phyloP scores from a whole-genome alignment of 192 early-diverging fungal species.

The Entrophospora sp. region DNA sequence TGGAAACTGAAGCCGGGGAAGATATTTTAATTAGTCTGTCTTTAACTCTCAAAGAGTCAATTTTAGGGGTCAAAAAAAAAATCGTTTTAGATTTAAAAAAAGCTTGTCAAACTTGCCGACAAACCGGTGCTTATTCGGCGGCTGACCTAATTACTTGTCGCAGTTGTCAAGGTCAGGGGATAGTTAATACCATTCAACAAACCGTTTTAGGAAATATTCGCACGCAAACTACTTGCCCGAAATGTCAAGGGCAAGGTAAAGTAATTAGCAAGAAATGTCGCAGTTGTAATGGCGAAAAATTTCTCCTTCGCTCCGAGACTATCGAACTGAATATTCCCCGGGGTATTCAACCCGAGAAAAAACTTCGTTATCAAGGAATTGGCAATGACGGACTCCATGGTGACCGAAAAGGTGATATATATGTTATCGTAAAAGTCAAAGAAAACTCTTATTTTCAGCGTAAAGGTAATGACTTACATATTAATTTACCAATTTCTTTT shows the following conservation, averaged over 20 bases:
- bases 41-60: neutral
- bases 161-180: neutral
- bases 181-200: slow-evolving; percentile 1
- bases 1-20: neutral
- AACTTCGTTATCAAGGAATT: slow-evolving; percentile 1
- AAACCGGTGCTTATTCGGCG: neutral
- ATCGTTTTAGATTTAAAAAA: neutral
- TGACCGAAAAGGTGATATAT: neutral
- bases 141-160: neutral
- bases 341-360: neutral
- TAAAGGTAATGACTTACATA: neutral
- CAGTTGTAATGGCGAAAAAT: neutral
- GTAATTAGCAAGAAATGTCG: neutral
- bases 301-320: neutral
- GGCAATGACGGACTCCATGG: neutral
- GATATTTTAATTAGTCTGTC: neutral
- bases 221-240: neutral
- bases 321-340: slow-evolving; percentile 3
- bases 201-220: neutral
- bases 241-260: neutral
- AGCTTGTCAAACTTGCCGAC: neutral
- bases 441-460: slow-evolving; percentile 4
- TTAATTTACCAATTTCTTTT: neutral
- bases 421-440: neutral
- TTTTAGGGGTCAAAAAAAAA: slow-evolving; percentile 7